Evolutionary conservation across 805 yeast genomes (phyloP).

Genomic region (Teunomyces cretensis): DNA sequence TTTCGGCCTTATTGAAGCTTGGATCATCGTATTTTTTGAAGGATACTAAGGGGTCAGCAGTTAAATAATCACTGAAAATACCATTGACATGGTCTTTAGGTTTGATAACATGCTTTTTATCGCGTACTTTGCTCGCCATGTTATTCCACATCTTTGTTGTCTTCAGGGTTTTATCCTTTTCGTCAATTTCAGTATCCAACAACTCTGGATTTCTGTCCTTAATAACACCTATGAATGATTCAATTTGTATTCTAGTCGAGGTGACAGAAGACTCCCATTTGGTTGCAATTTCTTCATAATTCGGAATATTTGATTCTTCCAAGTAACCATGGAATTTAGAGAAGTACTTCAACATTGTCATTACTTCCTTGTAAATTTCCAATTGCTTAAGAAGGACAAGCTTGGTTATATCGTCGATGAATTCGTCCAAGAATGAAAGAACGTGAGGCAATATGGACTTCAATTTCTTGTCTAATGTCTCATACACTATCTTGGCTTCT

Average conservation of each 20-base stretch:
- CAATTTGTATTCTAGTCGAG: constrained; percentile 37
- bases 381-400: constrained; percentile 38
- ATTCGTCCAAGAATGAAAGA: constrained; percentile 47
- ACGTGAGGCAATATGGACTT: constrained; percentile 41
- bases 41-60: constrained; percentile 33
- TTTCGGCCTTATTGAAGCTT: constrained; percentile 21
- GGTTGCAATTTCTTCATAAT: constrained; percentile 33
- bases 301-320: constrained; percentile 7
- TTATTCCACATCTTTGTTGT: constrained; percentile 29
- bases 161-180: constrained; percentile 23
- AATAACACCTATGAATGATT: constrained; percentile 28
- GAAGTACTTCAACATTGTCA: constrained; percentile 20
- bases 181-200: constrained; percentile 35
- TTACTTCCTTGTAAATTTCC: constrained; percentile 31
- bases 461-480: constrained; percentile 30
- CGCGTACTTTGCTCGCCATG: constrained; percentile 16
- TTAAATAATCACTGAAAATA: constrained; percentile 27
- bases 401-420: constrained; percentile 41
- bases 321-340: constrained; percentile 28
- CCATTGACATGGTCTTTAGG: constrained; percentile 30
- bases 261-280: constrained; percentile 41
- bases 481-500: constrained; percentile 29
- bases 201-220: constrained; percentile 37
- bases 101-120: constrained; percentile 24
- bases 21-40: constrained; percentile 28